Percentiles rank a stretch among this genome's conserved stretches.
Conservation (phyloP, 1,284 basidiomycete species). For the Volvariella volvacea region DNA sequence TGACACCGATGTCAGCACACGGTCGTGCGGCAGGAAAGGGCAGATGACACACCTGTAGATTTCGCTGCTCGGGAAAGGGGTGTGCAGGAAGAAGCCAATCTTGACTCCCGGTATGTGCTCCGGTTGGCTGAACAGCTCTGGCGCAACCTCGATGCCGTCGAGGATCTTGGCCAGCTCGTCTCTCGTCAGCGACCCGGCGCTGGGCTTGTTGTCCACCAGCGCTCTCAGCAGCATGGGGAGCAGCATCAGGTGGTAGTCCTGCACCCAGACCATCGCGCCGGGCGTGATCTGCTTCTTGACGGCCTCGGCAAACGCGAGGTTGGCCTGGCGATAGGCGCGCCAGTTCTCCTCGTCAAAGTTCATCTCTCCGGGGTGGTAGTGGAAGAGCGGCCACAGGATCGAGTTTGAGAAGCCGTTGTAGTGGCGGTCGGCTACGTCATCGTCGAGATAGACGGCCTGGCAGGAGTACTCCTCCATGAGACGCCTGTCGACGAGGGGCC, state of each 20-base stretch:
- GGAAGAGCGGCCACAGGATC: constrained; percentile 98
- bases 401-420: constrained; percentile 99
- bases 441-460: constrained; percentile 95
- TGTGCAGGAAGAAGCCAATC: constrained; percentile 98
- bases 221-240: constrained; percentile 91
- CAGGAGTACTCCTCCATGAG: constrained; percentile 95
- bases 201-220: constrained; percentile 69
- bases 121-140: constrained; percentile 29
- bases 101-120: constrained; percentile 60
- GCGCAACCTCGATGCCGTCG: constrained; percentile 66
- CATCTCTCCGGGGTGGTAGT: constrained; percentile 99
- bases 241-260: constrained; percentile 98
- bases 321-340: constrained; percentile 96
- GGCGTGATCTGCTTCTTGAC: constrained; percentile 74
- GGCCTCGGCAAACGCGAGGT: constrained; percentile 89
- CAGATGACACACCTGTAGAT: constrained; percentile 81
- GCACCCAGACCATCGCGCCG: constrained; percentile 97
- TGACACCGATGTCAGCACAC: too few species aligned
- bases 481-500: constrained; percentile 79
- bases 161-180: constrained; percentile 71
- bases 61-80: constrained; percentile 96
- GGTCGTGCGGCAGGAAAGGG: too few species aligned
- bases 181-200: constrained; percentile 55
- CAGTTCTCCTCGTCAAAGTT: constrained; percentile 99
- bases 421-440: constrained; percentile 95